phyloP scores from a whole-genome alignment of 805 yeast species.

The Blastobotrys muscicola region DNA sequence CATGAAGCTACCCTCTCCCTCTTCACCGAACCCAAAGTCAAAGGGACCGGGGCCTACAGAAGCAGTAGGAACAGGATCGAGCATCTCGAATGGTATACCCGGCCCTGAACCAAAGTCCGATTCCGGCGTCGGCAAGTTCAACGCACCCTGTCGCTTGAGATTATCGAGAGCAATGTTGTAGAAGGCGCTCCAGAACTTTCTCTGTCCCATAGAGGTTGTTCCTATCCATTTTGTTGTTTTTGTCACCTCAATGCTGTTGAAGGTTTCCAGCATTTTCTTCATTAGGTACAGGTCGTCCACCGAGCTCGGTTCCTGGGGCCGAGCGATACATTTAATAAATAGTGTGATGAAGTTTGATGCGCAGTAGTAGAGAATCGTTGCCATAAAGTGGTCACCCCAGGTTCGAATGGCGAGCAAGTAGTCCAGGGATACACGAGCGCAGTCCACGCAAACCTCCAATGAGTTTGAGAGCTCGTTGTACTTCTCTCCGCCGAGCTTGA shows the following conservation, averaged over 20 bases:
- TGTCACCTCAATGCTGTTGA: not conserved
- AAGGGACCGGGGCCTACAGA: no score
- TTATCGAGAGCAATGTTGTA: conserved; percentile 1
- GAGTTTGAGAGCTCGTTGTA: conserved; percentile 14
- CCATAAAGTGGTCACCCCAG: conserved; percentile 7
- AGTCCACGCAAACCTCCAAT: conserved; percentile 13
- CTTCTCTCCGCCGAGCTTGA: not conserved
- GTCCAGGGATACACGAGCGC: conserved; percentile 14
- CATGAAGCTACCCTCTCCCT: conserved; percentile 6
- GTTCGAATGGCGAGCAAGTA: conserved; percentile 7
- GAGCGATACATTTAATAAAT: conserved; percentile 13
- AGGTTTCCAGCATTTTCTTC: conserved; percentile 1
- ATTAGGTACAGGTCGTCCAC: conserved; percentile 10
- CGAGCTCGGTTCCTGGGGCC: conserved; percentile 13
- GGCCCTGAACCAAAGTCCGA: not conserved
- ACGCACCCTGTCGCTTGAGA: conserved; percentile 2
- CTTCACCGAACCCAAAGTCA: no score
- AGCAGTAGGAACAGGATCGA: not conserved
- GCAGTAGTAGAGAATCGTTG: conserved; percentile 10
- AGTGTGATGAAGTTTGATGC: conserved; percentile 13
- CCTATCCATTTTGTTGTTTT: not conserved
- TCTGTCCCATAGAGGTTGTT: not conserved
- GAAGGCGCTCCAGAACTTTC: conserved; percentile 9
- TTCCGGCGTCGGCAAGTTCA: conserved; percentile 1
- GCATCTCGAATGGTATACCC: not conserved